Conservation (phyloP, 2,329 filamentous ascomycete species). For the Monilinia aucupariae region DNA sequence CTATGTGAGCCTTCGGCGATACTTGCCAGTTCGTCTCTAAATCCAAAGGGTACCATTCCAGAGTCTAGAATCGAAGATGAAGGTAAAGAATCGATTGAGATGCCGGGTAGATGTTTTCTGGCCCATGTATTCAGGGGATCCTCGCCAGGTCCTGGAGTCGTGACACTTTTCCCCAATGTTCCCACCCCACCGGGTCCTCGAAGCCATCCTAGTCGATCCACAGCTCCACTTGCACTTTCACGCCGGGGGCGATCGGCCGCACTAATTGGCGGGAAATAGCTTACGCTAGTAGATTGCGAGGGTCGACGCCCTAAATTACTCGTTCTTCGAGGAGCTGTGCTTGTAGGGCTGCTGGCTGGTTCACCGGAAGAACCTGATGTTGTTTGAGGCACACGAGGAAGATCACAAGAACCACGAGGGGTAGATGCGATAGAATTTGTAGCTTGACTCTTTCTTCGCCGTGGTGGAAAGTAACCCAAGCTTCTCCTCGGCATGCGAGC, state of each 20-base stretch:
- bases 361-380: slow-evolving; percentile 23
- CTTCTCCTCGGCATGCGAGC: slow-evolving; percentile 73
- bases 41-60: slow-evolving; percentile 55
- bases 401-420: slow-evolving; percentile 40
- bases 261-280: slow-evolving; percentile 33
- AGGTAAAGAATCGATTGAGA: slow-evolving; percentile 63
- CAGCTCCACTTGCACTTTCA: slow-evolving; percentile 36
- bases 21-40: slow-evolving; percentile 35
- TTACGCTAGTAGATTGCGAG: slow-evolving; percentile 22
- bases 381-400: slow-evolving; percentile 24
- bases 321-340: slow-evolving; percentile 26
- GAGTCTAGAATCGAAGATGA: slow-evolving; percentile 61
- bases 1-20: slow-evolving; percentile 40
- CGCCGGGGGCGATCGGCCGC: slow-evolving; percentile 28
- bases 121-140: slow-evolving; percentile 83
- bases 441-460: slow-evolving; percentile 64
- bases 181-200: slow-evolving; percentile 84
- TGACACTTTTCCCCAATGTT: slow-evolving; percentile 65
- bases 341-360: slow-evolving; percentile 23
- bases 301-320: slow-evolving; percentile 27
- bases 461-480: slow-evolving; percentile 86
- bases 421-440: slow-evolving; percentile 62
- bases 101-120: slow-evolving; percentile 72
- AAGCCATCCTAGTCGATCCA: slow-evolving; percentile 55
- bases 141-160: slow-evolving; percentile 72